These are phyloP conservation scores for Hyparrhenia diplandra DNA, from an alignment of 176 grass and related monocot genomes.

Conservation along the genomic window DNA sequence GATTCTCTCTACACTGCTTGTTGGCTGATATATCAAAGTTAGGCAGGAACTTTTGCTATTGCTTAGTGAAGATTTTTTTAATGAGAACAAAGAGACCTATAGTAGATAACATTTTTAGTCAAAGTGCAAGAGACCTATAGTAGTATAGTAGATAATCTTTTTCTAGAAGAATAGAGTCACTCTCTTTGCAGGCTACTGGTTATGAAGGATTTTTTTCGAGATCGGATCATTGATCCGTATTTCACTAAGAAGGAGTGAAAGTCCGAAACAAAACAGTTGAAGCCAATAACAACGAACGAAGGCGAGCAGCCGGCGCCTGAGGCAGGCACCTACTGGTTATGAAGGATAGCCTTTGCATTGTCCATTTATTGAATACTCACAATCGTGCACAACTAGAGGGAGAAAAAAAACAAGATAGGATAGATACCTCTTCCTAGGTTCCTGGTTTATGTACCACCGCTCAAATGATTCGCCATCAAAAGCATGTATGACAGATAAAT, in stretches of 20 bases:
- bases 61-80: background rate
- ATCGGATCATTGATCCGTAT: too few relatives aligned
- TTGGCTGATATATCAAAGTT: background rate
- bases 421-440: constrained; percentile 37
- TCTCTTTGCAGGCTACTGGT: background rate
- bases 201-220: too few relatives aligned
- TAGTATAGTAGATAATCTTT: too few relatives aligned
- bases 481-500: constrained; percentile 46
- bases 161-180: background rate
- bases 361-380: background rate
- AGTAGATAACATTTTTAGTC: background rate
- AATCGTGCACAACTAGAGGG: background rate
- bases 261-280: too few relatives aligned
- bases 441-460: constrained; percentile 42
- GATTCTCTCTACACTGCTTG: background rate
- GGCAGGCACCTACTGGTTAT: too few relatives aligned
- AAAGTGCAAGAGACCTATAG: too few relatives aligned
- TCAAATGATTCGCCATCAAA: constrained; percentile 49
- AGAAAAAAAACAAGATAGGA: background rate
- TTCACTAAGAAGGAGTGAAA: too few relatives aligned
- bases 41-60: background rate
- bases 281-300: too few relatives aligned
- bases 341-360: background rate
- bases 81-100: background rate
- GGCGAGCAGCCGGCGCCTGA: too few relatives aligned